These are phyloP conservation scores for Schizonepeta tenuifolia DNA, from an alignment of 257 asterid species.

Conservation along the genomic window DNA sequence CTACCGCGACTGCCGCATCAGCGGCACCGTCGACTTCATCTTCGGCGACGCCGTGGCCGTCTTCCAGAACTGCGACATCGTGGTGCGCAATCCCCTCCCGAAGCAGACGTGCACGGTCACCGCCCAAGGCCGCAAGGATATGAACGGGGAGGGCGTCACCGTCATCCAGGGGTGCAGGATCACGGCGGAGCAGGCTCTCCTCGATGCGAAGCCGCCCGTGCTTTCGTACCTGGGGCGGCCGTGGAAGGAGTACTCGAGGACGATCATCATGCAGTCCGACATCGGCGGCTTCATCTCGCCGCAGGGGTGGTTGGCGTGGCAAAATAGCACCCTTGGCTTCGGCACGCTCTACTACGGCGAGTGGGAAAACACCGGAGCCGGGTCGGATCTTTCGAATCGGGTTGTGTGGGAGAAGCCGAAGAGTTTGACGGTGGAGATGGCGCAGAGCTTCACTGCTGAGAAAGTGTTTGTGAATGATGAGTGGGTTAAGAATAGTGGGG, in stretches of 20 bases:
- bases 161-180: constrained; percentile 54
- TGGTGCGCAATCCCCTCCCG: neutral
- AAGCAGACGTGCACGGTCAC: constrained; percentile 38
- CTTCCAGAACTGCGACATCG: constrained; percentile 48
- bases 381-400: constrained; percentile 44
- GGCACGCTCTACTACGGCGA: constrained; percentile 67
- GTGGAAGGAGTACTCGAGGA: constrained; percentile 75
- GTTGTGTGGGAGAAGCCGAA: constrained; percentile 71
- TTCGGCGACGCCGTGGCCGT: constrained; percentile 71
- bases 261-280: constrained; percentile 61
- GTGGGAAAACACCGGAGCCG: constrained; percentile 63
- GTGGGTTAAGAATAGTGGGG: constrained; percentile 53
- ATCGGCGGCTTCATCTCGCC: constrained; percentile 59
- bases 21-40: constrained; percentile 77
- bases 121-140: constrained; percentile 78
- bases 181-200: constrained; percentile 47
- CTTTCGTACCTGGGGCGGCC: constrained; percentile 71
- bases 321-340: constrained; percentile 48
- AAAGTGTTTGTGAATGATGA: constrained; percentile 39
- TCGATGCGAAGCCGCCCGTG: constrained; percentile 19
- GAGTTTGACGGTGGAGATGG: constrained; percentile 51
- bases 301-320: constrained; percentile 75
- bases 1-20: constrained; percentile 62
- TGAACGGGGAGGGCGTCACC: constrained; percentile 50
- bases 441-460: constrained; percentile 54